Base-by-base conservation (phyloP, 495 filamentous ascomycete species). In the Hyaloscypha finlandica region DNA sequence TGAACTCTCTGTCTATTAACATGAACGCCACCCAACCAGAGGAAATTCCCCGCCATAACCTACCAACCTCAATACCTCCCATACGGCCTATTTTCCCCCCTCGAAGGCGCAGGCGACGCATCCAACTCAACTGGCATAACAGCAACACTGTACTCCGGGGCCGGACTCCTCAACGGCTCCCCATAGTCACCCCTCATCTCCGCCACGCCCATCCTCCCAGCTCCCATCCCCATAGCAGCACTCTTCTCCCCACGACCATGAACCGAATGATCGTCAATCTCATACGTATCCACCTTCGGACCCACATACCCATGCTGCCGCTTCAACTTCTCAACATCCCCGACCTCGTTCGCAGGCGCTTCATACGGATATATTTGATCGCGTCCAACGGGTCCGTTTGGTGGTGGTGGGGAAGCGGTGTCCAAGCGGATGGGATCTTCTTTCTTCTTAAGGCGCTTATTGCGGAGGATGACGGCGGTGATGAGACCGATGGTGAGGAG, bases 291-390 rank as follows among this genome's bases (percentile, higher is more conserved):
- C 9, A 63, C 59, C n/a, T 62, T 63, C 22, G 68, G 58, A 19
- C 31, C 51, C 55, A 9, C 59, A 42, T 70, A 70, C 20, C 29
- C 30, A 33, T 59, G 54, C 2, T 54, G 48, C 31, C 31, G 42
- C 52, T 52, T 45, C 19, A 42, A 20, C 8, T 51, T 51, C 16
- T n/a, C 19, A 6, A 33, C 8, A 57, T 32, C 33, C 2, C 9
- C 20, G 25, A n/a, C 63, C 59, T 65, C 63, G 22, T 57, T 62
- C 4, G 51, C 67, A 5, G 52, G 16, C 12, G 52, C 63, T 29
- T 70, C 68, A 25, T 70, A 70, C 6, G 68, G 63, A 45, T 66
- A n/a, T 8, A 65, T 45, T 39, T 70, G 68, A 53, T 70, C 68
- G 54, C 63, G 58, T 22, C 68, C 68, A 3, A 70, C 68, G 1